These are phyloP conservation scores for Phytophthora brassicae DNA, from an alignment of 352 stramenopile species.

Conservation along the genomic window DNA sequence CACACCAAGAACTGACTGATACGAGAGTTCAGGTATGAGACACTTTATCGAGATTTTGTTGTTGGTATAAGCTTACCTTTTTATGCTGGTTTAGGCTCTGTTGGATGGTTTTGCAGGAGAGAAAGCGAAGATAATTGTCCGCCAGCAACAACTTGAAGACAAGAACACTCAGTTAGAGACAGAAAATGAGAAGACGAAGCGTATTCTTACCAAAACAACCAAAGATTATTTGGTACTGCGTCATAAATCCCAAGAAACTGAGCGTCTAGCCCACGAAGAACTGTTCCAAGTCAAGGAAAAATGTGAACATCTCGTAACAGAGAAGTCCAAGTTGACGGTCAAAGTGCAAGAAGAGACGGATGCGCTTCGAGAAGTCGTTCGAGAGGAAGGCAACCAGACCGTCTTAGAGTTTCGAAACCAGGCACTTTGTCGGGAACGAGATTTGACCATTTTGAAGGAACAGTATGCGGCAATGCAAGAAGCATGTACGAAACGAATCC, in stretches of 20 bases:
- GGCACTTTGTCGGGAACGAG: conserved; percentile 56
- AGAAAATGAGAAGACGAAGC: conserved; percentile 57
- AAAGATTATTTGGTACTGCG: conserved; percentile 79
- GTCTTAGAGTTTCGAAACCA: conserved; percentile 61
- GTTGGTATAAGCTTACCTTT: neutral
- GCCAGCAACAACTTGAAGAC: conserved; percentile 39
- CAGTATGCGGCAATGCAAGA: conserved; percentile 79
- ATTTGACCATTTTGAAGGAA: conserved; percentile 72
- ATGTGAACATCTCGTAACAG: conserved; percentile 38
- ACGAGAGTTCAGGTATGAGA: conserved; percentile 55
- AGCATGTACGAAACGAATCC: conserved; percentile 63
- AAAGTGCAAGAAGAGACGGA: conserved; percentile 52
- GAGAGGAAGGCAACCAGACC: conserved; percentile 58
- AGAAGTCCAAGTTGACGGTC: conserved; percentile 44
- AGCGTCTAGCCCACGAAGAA: conserved; percentile 65
- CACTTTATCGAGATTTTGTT: neutral
- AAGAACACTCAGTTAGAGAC: conserved; percentile 42
- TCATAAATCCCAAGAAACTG: conserved; percentile 62
- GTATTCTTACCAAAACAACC: conserved; percentile 64
- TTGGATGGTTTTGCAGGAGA: conserved; percentile 58
- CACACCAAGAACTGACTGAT: conserved; percentile 55
- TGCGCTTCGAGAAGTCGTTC: conserved; percentile 43
- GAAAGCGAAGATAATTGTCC: conserved; percentile 50
- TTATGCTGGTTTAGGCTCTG: conserved; percentile 32
- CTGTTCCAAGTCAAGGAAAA: conserved; percentile 41